These are phyloP conservation scores for Naganishia sp. DNA, from an alignment of 1,284 basidiomycete species.

Conservation along the genomic window DNA sequence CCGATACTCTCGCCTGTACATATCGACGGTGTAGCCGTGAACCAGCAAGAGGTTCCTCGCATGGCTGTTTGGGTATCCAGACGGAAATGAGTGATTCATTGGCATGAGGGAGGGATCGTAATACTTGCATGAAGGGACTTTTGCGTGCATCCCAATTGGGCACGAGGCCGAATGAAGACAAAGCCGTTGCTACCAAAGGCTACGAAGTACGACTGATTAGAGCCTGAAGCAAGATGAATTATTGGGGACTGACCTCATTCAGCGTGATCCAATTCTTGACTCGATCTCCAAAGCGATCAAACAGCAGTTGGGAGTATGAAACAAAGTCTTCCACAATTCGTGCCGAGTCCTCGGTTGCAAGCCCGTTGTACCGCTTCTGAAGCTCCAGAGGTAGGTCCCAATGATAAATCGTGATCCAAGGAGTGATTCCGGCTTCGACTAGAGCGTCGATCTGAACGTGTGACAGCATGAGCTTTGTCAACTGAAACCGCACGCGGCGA, in stretches of 20 bases:
- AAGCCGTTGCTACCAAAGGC: conserved; percentile 5
- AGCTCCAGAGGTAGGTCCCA: conserved; percentile 74
- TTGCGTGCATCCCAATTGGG: background rate
- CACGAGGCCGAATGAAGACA: conserved; percentile 8
- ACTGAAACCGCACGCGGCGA: background rate
- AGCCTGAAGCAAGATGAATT: background rate
- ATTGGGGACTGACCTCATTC: conserved; percentile 33
- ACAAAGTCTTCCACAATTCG: conserved; percentile 64
- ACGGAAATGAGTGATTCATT: background rate
- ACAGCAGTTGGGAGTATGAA: conserved; percentile 67
- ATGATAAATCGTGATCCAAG: conserved; percentile 60
- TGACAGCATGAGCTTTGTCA: background rate
- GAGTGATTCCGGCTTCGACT: conserved; percentile 64
- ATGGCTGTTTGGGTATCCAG: conserved; percentile 15
- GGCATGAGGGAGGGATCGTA: background rate
- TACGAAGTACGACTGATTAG: conserved; percentile 29
- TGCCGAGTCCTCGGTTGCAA: conserved; percentile 59
- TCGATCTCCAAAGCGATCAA: conserved; percentile 69
- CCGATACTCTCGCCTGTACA: conserved; percentile 39
- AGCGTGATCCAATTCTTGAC: conserved; percentile 66
- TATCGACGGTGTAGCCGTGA: conserved; percentile 39
- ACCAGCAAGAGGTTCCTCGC: conserved; percentile 35
- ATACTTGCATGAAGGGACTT: conserved; percentile 20
- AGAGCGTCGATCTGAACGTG: conserved; percentile 61
- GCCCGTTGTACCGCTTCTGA: conserved; percentile 70